Evolutionary conservation across 106 monocot genomes (phyloP).

Genomic region (Dioscorea alata): DNA sequence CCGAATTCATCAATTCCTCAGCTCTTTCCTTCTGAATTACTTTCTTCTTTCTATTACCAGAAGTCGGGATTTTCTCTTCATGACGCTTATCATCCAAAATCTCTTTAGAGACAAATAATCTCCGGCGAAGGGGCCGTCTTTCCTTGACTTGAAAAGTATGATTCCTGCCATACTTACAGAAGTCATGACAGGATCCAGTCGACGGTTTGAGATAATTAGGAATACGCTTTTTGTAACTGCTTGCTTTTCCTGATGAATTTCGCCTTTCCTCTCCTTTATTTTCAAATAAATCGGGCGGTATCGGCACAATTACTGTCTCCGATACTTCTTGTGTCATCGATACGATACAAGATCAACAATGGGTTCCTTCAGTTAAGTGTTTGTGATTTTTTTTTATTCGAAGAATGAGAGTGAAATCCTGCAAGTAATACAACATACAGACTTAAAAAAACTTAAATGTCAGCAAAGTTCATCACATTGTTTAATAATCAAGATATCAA

Average conservation of each 20-base stretch:
- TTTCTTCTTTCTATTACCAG: conserved; percentile 19
- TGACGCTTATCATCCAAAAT: conserved; percentile 6
- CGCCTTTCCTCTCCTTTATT: conserved; percentile 1
- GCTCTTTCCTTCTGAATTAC: background rate
- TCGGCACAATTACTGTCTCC: conserved; percentile 7
- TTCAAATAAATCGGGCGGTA: conserved; percentile 10
- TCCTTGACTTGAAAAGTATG: conserved; percentile 34
- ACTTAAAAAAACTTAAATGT: background rate
- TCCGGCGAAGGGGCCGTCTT: conserved; percentile 9
- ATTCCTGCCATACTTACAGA: conserved; percentile 66
- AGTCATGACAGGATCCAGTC: conserved; percentile 62
- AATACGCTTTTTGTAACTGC: conserved; percentile 15
- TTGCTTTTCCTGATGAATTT: conserved; percentile 25
- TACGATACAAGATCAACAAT: background rate
- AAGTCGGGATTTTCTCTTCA: background rate
- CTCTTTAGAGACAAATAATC: background rate
- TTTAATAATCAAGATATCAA: too few species aligned
- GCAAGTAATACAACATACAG: background rate
- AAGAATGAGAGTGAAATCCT: background rate
- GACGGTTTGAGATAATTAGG: conserved; percentile 59
- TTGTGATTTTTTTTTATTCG: background rate
- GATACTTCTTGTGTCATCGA: conserved; percentile 14
- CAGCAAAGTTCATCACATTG: too few species aligned
- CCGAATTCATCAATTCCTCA: too few species aligned
- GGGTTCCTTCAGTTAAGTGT: background rate